Percentiles rank a stretch among this genome's conserved stretches.
These are phyloP conservation scores for Emmonsiellopsis sp. DNA, from an alignment of 2,329 filamentous ascomycete genomes.

Conservation along the genomic window DNA sequence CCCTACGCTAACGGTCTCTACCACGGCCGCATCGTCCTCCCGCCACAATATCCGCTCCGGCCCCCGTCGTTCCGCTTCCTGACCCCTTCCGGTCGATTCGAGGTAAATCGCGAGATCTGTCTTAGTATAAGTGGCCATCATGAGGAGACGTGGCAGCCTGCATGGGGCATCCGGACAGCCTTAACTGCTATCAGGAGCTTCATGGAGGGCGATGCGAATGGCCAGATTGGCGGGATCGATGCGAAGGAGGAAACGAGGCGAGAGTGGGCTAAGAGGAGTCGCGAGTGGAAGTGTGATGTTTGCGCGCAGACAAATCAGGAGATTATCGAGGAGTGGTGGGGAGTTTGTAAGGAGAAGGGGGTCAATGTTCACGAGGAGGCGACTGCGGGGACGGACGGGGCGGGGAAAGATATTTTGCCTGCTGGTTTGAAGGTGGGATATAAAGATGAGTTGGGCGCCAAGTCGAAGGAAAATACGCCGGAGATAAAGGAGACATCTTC, in stretches of 20 bases:
- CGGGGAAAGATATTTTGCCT: not conserved
- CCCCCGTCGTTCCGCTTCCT: constrained; percentile 94
- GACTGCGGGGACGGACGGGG: constrained; percentile 22
- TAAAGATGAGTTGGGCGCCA: constrained; percentile 55
- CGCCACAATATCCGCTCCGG: constrained; percentile 78
- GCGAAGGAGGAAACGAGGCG: constrained; percentile 57
- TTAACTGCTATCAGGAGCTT: constrained; percentile 70
- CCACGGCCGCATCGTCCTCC: constrained; percentile 89
- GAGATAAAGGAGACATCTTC: too few species aligned
- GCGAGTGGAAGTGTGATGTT: constrained; percentile 55
- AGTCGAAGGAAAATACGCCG: too few species aligned
- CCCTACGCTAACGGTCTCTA: constrained; percentile 77
- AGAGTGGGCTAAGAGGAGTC: constrained; percentile 59
- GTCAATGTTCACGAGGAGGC: constrained; percentile 31
- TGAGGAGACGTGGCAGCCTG: constrained; percentile 97
- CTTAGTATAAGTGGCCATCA: constrained; percentile 89
- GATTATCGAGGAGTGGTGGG: constrained; percentile 62
- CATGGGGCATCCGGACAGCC: constrained; percentile 91
- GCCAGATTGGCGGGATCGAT: constrained; percentile 85
- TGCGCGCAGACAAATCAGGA: constrained; percentile 60
- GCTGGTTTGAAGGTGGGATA: constrained; percentile 56
- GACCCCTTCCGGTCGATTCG: constrained; percentile 85
- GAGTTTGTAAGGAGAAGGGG: constrained; percentile 40
- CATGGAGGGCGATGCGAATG: constrained; percentile 83
- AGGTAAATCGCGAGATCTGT: constrained; percentile 94